Base-by-base conservation (phyloP, 2,329 filamentous ascomycete genomes). In the Dissoconium aciculare region DNA sequence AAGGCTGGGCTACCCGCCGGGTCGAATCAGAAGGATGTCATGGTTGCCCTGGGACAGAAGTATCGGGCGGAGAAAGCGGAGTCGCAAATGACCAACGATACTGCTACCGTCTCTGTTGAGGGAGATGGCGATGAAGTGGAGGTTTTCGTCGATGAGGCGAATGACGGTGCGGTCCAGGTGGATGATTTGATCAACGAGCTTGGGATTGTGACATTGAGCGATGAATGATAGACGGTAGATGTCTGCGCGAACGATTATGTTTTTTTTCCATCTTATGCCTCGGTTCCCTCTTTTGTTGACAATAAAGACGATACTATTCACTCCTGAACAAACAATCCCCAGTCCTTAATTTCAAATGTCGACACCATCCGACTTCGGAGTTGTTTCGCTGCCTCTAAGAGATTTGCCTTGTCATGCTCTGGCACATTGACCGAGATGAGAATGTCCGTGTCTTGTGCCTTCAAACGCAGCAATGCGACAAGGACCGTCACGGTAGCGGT, bases 351-450 rank as follows among this genome's bases (percentile, higher is more conserved):
- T 48, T 78, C 71, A 46, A 94, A 77, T 0, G 66, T 76, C 50
- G 71, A 66, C 64, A 81, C 71, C 42, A 92, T 73, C 45, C 59
- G 71, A 49, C 78, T 73, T 51, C 81, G 77, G 21, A 77, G 68
- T 4, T 68, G 69, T 44, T 76, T 40, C 15, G 53, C 59, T 14
- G 45, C 67, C 30, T 74, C 76, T 46, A 81, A 74, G 40, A 80
- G 58, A 53, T 71, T 66, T 3, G 75, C 78, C 47, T 69, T 67
- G 50, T 69, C 74, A 11, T 74, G 74, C 34, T 72, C 56, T 48
- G 85, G 87, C 28, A 92, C 79, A 56, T 93, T 94, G 50, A 93
- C 71, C 24, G 80, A 80, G 39, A 93, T 72, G 27, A 93, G 61
- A 23, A 95, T 60, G 55, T 95, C 87, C 1, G 85, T 87, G 34